Evolutionary conservation across 228 moss, liverwort and hornwort genomes (phyloP).

Genomic region (Sphagnum magellanicum): DNA sequence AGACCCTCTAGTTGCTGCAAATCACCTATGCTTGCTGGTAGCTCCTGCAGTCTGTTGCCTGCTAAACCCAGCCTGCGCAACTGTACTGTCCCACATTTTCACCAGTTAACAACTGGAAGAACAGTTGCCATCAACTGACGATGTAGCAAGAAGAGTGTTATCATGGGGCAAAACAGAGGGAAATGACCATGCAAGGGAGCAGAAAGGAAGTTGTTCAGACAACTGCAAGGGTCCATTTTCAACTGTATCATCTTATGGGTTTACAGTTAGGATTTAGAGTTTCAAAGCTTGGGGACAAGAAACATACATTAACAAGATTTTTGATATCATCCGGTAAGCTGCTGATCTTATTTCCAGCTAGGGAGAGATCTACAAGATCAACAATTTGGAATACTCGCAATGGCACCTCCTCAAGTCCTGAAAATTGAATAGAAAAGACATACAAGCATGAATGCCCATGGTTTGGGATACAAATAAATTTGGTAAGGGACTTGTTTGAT

Average conservation of each 20-base stretch:
- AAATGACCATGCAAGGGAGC: no score
- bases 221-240: no score
- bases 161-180: no score
- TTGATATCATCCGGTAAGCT: constrained; percentile 60
- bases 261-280: no score
- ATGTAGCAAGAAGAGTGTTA: no score
- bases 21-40: constrained; percentile 63
- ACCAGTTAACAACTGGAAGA: background rate
- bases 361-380: constrained; percentile 73
- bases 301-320: constrained; percentile 67
- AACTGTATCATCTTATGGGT: no score
- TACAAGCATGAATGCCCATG: background rate
- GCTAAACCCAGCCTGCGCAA: constrained; percentile 78
- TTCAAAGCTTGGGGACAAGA: background rate
- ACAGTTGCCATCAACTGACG: no score
- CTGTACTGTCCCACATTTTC: constrained; percentile 28
- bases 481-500: background rate
- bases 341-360: constrained; percentile 74
- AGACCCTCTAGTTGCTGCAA: constrained; percentile 75
- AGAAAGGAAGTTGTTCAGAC: no score
- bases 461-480: background rate
- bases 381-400: constrained; percentile 51
- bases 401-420: constrained; percentile 78
- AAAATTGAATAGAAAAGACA: background rate
- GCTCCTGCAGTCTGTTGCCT: constrained; percentile 59